Evolutionary conservation across 805 yeast species (phyloP).

Genomic region (Hanseniaspora nectarophila): DNA sequence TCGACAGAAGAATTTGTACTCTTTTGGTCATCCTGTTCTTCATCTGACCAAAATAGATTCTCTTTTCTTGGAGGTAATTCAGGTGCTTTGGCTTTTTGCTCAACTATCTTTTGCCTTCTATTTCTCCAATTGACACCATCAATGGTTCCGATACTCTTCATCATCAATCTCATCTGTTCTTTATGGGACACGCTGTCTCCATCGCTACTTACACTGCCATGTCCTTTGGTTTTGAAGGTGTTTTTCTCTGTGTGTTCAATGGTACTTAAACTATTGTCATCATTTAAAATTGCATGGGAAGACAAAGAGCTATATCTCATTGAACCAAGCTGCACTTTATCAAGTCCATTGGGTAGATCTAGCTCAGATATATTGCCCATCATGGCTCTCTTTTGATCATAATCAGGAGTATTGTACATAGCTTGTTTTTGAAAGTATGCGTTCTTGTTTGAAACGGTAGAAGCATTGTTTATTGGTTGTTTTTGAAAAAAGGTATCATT

Average conservation of each 20-base stretch:
- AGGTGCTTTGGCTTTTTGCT: neutral
- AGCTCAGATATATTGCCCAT: neutral
- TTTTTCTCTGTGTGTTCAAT: neutral
- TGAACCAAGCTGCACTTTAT: neutral
- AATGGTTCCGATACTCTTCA: slow-evolving; percentile 10
- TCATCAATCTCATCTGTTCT: neutral
- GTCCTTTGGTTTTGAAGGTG: neutral
- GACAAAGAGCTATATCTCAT: slow-evolving; percentile 12
- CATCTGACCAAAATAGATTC: slow-evolving; percentile 5
- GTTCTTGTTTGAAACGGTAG: neutral
- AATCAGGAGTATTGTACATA: neutral
- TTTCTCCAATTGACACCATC: slow-evolving; percentile 14
- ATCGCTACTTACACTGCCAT: neutral
- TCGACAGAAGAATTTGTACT: neutral
- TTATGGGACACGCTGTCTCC: neutral
- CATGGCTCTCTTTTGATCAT: neutral
- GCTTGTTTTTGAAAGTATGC: neutral
- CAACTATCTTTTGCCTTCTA: neutral
- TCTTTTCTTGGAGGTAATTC: slow-evolving; percentile 7
- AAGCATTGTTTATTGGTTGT: neutral
- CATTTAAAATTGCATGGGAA: slow-evolving; percentile 1
- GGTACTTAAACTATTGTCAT: neutral
- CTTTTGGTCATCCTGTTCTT: neutral
- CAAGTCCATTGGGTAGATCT: neutral
- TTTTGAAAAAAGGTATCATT: no score